Percentiles rank a stretch among this genome's conserved stretches.
Evolutionary conservation across 371 early-diverging fungal genomes (phyloP).

Genomic region (Apophysomyces elegans): DNA sequence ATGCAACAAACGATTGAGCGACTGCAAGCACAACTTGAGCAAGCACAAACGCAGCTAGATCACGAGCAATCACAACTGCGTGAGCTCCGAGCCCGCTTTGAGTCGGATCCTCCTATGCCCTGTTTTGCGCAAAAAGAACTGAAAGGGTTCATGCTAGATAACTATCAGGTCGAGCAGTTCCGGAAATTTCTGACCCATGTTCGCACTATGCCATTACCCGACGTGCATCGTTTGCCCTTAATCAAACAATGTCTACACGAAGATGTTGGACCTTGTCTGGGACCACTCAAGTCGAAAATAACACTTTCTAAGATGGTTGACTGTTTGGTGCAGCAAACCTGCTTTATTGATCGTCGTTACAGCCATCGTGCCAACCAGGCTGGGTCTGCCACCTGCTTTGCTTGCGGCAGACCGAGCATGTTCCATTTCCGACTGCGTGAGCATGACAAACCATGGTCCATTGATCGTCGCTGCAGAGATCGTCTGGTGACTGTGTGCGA

Average conservation of each 20-base stretch:
- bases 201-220: conserved; percentile 51
- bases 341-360: conserved; percentile 58
- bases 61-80: conserved; percentile 62
- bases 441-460: conserved; percentile 69
- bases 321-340: conserved; percentile 70
- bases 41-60: conserved; percentile 55
- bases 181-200: conserved; percentile 40
- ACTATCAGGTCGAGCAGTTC: conserved; percentile 28
- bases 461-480: conserved; percentile 83
- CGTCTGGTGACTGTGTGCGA: conserved; percentile 82
- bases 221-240: conserved; percentile 69
- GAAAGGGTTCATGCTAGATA: neutral
- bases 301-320: conserved; percentile 73
- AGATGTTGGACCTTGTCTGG: conserved; percentile 81
- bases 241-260: conserved; percentile 78
- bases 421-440: conserved; percentile 74
- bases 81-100: conserved; percentile 64
- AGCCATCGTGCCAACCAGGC: conserved; percentile 53
- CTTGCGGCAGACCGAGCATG: conserved; percentile 67
- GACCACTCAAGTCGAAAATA: conserved; percentile 74
- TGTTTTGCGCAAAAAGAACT: conserved; percentile 63
- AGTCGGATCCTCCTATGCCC: conserved; percentile 70
- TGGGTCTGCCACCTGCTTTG: conserved; percentile 60
- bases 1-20: conserved; percentile 41
- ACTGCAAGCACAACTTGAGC: conserved; percentile 51